Base-by-base conservation (phyloP, 2,329 filamentous ascomycete species). In the Pseudocercospora ulei region DNA sequence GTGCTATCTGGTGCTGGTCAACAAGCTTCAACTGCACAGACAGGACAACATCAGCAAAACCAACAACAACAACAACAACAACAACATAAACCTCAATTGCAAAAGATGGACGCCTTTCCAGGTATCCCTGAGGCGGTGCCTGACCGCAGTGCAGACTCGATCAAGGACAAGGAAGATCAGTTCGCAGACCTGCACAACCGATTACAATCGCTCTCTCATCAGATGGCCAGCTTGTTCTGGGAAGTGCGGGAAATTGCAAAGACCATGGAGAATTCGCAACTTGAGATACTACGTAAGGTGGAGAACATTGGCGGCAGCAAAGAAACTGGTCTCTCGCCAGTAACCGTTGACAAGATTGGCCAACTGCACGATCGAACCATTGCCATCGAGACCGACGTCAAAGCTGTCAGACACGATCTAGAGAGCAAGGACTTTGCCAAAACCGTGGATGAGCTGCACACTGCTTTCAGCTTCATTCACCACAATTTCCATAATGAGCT, bases 121-220 rank as follows among this genome's bases (percentile, higher is more conserved):
- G 59, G 66, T 54, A 53, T 62, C 26, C 61, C 67, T 1, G 63
- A 59, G 35, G 46, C 66, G 24, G 62, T 64, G 4, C 63, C 56
- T 23, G 57, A 61, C 38, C 41, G 41, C 23, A 44, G 46, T 12
- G 56, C 59, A 11, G 51, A 56, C 30, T 40, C 53, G 35, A 65
- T 70, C 53, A 63, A 62, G 20, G 62, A 59, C 14, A 60, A 65
- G 16, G 55, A 66, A 48, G 61, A 69, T 38, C 85, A 94, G 61
- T 88, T 95, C 57, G 71, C 72, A 20, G 87, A 95, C 58, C 71
- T 96, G 8, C 81, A 93, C 67, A 81, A 81, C 65, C 81, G 86
- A 19, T 67, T 96, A 11, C 84, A 87, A 60, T 70, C 68, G 51
- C 68, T 84, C 42, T 76, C 76, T 60, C 78, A 84, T 62, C 77